These are phyloP conservation scores for Tetragonia tetragonoides DNA, from an alignment of 148 eudicot species.

Conservation along the genomic window DNA sequence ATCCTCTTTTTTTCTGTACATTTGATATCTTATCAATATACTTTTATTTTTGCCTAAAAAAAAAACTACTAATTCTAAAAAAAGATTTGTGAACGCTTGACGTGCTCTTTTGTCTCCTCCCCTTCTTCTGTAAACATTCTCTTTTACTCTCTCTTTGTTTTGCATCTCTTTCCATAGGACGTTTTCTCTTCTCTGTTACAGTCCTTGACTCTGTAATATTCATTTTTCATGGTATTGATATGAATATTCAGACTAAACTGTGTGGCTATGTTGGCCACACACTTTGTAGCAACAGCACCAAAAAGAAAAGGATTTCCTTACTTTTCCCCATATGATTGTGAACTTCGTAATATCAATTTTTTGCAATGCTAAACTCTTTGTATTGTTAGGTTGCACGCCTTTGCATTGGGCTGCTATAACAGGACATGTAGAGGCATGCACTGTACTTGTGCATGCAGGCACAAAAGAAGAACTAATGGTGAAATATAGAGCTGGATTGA, in stretches of 20 bases:
- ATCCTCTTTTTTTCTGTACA: no score
- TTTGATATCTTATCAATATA: no score
- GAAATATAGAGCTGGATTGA: constrained; percentile 75
- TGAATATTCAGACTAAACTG: no score
- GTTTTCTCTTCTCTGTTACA: not conserved
- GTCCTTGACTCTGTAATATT: not conserved
- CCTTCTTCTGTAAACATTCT: not conserved
- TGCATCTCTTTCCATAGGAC: no score
- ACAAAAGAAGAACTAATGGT: constrained; percentile 68
- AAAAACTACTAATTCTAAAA: no score
- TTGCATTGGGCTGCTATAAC: constrained; percentile 87
- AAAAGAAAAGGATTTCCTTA: not conserved
- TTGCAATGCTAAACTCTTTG: not conserved
- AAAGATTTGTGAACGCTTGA: not conserved
- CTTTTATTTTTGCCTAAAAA: no score
- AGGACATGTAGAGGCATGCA: constrained; percentile 76
- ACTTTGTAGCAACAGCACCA: no score
- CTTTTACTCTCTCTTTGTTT: not conserved
- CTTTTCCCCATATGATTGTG: not conserved
- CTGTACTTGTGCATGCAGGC: constrained; percentile 80
- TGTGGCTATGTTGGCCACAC: no score
- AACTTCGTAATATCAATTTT: not conserved
- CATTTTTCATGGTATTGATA: no score
- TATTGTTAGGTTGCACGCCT: constrained; percentile 76
- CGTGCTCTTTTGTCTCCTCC: no score